Evolutionary conservation across 2,329 filamentous ascomycete species (phyloP).

Genomic region (Domatiomyces globalis): DNA sequence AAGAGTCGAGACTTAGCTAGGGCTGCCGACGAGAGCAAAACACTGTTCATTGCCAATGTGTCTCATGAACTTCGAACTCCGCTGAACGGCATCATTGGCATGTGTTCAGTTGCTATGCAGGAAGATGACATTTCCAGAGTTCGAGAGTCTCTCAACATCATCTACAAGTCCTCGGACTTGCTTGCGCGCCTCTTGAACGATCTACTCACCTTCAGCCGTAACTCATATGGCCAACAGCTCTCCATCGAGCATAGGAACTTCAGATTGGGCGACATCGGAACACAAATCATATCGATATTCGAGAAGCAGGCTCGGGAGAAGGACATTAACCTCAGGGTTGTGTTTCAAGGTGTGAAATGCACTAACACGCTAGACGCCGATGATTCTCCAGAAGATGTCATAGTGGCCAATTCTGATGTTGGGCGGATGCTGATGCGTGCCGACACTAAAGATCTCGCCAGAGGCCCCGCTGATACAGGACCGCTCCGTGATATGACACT

Average conservation of each 20-base stretch:
- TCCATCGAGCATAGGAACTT: constrained; percentile 74
- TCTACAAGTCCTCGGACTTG: constrained; percentile 76
- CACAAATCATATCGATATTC: constrained; percentile 71
- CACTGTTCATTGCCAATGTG: constrained; percentile 91
- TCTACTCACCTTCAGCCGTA: constrained; percentile 80
- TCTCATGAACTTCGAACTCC: constrained; percentile 78
- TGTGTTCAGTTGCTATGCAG: constrained; percentile 85
- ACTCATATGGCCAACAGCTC: constrained; percentile 75
- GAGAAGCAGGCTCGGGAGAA: constrained; percentile 75
- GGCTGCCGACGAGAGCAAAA: constrained; percentile 88
- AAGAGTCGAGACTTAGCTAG: constrained; percentile 81
- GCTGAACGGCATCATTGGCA: constrained; percentile 85
- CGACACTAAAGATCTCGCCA: constrained; percentile 32
- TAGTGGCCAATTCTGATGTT: constrained; percentile 20
- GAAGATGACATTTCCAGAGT: constrained; percentile 65
- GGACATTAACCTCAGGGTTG: constrained; percentile 56
- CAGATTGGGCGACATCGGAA: constrained; percentile 60
- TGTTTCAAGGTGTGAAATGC: constrained; percentile 44
- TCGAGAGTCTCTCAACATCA: constrained; percentile 67
- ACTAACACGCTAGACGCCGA: constrained; percentile 8
- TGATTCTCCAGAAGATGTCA: constrained; percentile 27
- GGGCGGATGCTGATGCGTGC: constrained; percentile 11
- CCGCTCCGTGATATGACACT: constrained; percentile 69
- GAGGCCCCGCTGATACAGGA: constrained; percentile 51
- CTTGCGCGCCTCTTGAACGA: constrained; percentile 75